Conservation (phyloP, 164 flowering plant genomes). For the Echeveria elegans region DNA sequence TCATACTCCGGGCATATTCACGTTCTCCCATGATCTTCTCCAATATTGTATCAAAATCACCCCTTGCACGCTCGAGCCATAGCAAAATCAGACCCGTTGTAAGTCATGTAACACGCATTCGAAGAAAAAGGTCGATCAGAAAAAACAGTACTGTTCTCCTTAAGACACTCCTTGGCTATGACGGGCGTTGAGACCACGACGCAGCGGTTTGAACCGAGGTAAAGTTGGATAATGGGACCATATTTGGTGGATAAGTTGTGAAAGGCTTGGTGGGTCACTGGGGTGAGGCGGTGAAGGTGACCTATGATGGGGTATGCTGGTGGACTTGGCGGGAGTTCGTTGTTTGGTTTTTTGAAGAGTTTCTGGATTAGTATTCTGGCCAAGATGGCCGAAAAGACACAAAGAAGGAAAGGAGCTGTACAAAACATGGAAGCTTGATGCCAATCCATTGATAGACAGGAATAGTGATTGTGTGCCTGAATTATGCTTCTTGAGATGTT, state of each 20-base stretch:
- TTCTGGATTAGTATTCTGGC: not conserved
- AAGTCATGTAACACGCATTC: conserved; percentile 9
- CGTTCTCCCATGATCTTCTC: conserved; percentile 17
- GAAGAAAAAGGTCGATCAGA: not conserved
- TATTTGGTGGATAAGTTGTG: conserved; percentile 1
- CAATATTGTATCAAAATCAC: conserved; percentile 1
- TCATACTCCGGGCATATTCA: conserved; percentile 14
- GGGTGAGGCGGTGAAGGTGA: conserved; percentile 7
- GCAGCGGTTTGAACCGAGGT: not conserved
- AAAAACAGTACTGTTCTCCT: conserved; percentile 1
- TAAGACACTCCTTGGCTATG: conserved; percentile 6
- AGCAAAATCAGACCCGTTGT: conserved; percentile 9
- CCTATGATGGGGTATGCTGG: conserved; percentile 9
- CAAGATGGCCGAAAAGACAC: not conserved
- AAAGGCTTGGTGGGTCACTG: conserved; percentile 10
- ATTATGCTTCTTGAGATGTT: not conserved
- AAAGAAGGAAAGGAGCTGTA: not conserved
- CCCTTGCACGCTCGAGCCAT: conserved; percentile 10
- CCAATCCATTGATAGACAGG: not conserved
- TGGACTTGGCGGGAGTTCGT: conserved; percentile 2
- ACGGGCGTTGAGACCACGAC: conserved; percentile 4
- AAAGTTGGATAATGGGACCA: conserved; percentile 8
- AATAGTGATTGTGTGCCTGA: not conserved
- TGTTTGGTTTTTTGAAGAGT: not conserved
- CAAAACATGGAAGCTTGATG: not conserved